These are phyloP conservation scores for Blepharisma undulans DNA, from an alignment of 169 alveolate genomes.

Conservation along the genomic window DNA sequence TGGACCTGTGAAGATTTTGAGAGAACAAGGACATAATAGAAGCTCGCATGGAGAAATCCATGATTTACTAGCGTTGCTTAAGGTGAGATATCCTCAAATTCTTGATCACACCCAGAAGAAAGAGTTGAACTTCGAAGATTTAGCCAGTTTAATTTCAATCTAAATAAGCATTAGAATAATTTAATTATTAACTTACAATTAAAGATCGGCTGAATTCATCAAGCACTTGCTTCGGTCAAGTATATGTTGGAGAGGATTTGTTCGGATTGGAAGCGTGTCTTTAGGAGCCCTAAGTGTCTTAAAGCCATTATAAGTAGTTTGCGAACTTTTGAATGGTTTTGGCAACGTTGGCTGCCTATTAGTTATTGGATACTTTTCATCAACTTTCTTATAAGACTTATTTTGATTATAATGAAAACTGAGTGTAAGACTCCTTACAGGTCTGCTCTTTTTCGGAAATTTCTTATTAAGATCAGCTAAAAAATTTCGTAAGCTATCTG, in stretches of 20 bases:
- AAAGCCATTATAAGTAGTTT: neutral
- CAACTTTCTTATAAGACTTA: neutral
- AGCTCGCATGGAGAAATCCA: neutral
- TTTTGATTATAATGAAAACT: neutral
- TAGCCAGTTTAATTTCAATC: neutral
- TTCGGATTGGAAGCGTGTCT: neutral
- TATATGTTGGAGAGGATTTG: neutral
- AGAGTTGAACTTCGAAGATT: neutral
- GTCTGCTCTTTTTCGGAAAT: neutral
- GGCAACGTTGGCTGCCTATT: neutral
- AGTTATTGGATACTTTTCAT: neutral
- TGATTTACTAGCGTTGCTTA: neutral
- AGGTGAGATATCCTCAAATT: neutral
- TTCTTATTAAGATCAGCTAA: neutral
- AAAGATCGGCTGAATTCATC: neutral
- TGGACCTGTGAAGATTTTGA: constrained; percentile 24
- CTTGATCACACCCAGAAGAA: neutral
- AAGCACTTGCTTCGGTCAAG: neutral
- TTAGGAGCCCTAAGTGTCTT: neutral
- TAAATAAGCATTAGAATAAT: neutral
- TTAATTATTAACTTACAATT: neutral
- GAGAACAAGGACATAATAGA: constrained; percentile 4
- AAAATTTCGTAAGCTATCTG: neutral
- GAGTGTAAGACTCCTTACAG: neutral
- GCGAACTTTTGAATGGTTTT: neutral